Percentiles rank a stretch among this genome's conserved stretches.
These are phyloP conservation scores for Candida pini DNA, from an alignment of 805 yeast genomes.

Conservation along the genomic window DNA sequence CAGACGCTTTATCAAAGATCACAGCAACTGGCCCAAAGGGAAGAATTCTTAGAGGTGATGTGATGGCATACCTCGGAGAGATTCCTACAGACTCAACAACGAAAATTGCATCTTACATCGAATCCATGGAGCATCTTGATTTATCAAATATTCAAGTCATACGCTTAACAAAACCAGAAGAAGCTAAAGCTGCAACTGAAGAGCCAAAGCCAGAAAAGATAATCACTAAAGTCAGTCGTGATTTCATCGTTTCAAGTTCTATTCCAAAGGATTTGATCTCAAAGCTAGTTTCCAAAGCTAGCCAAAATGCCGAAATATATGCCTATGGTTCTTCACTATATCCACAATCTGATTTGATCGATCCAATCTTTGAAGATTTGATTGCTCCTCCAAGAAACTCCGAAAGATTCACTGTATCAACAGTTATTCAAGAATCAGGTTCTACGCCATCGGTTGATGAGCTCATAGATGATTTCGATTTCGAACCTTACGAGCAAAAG, in stretches of 20 bases:
- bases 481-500: conserved; percentile 17
- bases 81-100: conserved; percentile 53
- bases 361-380: conserved; percentile 55
- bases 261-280: conserved; percentile 26
- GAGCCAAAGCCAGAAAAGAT: conserved; percentile 28
- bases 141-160: conserved; percentile 60
- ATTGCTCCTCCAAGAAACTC: conserved; percentile 38
- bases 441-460: conserved; percentile 8
- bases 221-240: conserved; percentile 28
- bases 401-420: conserved; percentile 37
- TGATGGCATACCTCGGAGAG: conserved; percentile 73
- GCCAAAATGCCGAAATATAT: conserved; percentile 37
- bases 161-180: conserved; percentile 18
- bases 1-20: conserved; percentile 67
- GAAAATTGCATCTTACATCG: conserved; percentile 50
- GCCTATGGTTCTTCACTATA: conserved; percentile 35
- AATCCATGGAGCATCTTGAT: conserved; percentile 59
- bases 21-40: conserved; percentile 88
- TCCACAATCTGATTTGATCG: conserved; percentile 43
- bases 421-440: conserved; percentile 21
- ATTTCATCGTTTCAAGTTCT: conserved; percentile 25
- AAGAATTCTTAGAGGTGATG: conserved; percentile 85
- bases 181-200: conserved; percentile 2
- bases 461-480: conserved; percentile 20
- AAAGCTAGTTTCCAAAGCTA: conserved; percentile 37